A percentile compares a stretch with the other conserved stretches of the same genome.
Evolutionary conservation across 2,329 filamentous ascomycete genomes (phyloP).

Genomic region (Zymoseptoria pseudotritici): DNA sequence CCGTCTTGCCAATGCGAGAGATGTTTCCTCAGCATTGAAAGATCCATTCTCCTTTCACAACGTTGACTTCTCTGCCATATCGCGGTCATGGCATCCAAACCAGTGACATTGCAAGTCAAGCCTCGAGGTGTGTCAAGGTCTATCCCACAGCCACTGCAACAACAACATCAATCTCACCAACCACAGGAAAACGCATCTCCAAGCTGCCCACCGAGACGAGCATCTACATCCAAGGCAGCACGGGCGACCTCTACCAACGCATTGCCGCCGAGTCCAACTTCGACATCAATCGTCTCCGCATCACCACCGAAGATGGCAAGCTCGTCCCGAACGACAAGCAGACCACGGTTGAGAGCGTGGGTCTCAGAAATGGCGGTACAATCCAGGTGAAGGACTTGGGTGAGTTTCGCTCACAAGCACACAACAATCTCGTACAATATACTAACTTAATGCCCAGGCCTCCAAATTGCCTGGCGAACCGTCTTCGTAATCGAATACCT

Average conservation of each 20-base stretch:
- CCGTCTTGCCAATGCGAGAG: too few relatives aligned
- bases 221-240: constrained; percentile 44
- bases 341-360: constrained; percentile 47
- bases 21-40: neutral
- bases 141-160: neutral
- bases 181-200: constrained; percentile 53
- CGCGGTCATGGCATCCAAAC: constrained; percentile 34
- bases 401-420: constrained; percentile 37
- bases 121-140: constrained; percentile 33
- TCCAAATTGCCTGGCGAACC: constrained; percentile 84
- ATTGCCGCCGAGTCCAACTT: constrained; percentile 49
- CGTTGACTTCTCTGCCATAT: neutral
- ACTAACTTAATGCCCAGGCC: constrained; percentile 40
- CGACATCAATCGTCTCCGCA: constrained; percentile 52
- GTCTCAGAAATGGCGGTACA: constrained; percentile 51
- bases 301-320: constrained; percentile 58
- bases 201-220: constrained; percentile 51
- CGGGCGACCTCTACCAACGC: constrained; percentile 50
- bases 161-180: constrained; percentile 4
- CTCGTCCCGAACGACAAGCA: constrained; percentile 49
- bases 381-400: constrained; percentile 91
- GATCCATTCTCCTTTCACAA: neutral
- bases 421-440: neutral
- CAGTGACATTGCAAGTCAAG: constrained; percentile 38
- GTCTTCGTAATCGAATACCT: constrained; percentile 95